These are phyloP conservation scores for Erythrophleum ivorense DNA, from an alignment of 331 rosid genomes.

Conservation along the genomic window DNA sequence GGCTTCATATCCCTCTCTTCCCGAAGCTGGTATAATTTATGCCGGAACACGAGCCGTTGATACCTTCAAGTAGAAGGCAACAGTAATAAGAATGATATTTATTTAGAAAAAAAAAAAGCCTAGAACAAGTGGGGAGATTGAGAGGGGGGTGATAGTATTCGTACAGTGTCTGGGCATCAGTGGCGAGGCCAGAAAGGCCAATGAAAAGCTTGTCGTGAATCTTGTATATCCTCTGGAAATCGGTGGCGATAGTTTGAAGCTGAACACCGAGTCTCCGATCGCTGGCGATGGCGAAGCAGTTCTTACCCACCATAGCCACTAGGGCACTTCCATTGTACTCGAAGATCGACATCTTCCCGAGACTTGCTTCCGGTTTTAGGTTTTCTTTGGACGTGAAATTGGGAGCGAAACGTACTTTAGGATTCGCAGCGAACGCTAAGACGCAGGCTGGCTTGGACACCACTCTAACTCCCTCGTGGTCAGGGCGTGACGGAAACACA, in stretches of 20 bases:
- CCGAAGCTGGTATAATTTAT: slow-evolving; percentile 89
- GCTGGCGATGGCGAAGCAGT: slow-evolving; percentile 96
- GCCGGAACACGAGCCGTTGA: slow-evolving; percentile 88
- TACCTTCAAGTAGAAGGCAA: slow-evolving; percentile 49
- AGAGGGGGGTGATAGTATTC: not conserved
- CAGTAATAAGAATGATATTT: not conserved
- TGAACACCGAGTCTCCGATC: slow-evolving; percentile 98
- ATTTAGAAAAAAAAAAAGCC: not conserved
- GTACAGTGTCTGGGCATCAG: slow-evolving; percentile 95
- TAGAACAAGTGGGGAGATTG: no score
- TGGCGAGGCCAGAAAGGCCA: slow-evolving; percentile 93
- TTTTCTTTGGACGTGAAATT: not conserved
- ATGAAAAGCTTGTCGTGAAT: slow-evolving; percentile 78
- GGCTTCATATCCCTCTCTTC: slow-evolving; percentile 98
- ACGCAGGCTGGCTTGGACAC: slow-evolving; percentile 7
- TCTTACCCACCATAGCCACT: slow-evolving; percentile 96
- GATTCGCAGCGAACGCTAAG: not conserved
- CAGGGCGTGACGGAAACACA: not conserved
- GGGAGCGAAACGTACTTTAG: not conserved
- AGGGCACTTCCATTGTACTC: slow-evolving; percentile 98
- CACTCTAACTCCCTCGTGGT: not conserved
- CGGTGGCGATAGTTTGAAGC: slow-evolving; percentile 96
- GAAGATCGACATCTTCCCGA: slow-evolving; percentile 58
- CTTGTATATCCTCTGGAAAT: slow-evolving; percentile 79
- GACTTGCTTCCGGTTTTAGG: not conserved